Percentiles rank a stretch among this genome's conserved stretches.
These are phyloP conservation scores for Alternaria solani DNA, from an alignment of 2,329 filamentous ascomycete species.

Conservation along the genomic window DNA sequence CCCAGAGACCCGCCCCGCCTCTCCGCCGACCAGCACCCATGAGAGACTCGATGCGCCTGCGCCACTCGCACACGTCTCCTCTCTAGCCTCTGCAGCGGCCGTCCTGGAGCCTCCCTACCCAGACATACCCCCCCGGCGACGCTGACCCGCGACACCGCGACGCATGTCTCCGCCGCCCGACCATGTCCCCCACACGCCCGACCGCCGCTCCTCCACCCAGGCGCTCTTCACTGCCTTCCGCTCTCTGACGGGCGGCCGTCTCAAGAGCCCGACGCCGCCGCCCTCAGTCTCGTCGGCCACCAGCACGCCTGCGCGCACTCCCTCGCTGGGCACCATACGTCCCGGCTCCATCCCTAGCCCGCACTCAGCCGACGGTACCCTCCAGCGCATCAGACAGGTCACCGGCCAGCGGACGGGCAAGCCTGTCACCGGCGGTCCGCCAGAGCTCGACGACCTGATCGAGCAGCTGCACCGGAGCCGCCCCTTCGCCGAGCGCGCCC, in stretches of 20 bases:
- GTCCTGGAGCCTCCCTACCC: not conserved
- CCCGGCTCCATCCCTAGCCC: slow-evolving; percentile 34
- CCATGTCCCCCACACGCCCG: slow-evolving; percentile 49
- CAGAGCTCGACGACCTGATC: slow-evolving; percentile 45
- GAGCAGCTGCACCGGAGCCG: slow-evolving; percentile 39
- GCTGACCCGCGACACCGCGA: slow-evolving; percentile 15
- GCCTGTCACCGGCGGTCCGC: slow-evolving; percentile 47
- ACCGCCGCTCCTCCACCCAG: slow-evolving; percentile 50
- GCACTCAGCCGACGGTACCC: slow-evolving; percentile 36
- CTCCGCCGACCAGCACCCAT: slow-evolving; percentile 23
- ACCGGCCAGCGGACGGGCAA: slow-evolving; percentile 27
- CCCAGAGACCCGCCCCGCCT: slow-evolving; percentile 24
- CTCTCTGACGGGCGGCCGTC: slow-evolving; percentile 45
- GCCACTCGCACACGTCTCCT: slow-evolving; percentile 20
- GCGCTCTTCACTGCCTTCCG: slow-evolving; percentile 50
- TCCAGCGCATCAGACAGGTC: slow-evolving; percentile 37
- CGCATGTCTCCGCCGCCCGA: slow-evolving; percentile 51
- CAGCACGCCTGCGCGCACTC: slow-evolving; percentile 40
- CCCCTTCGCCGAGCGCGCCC: slow-evolving; percentile 40
- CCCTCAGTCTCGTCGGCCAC: slow-evolving; percentile 43
- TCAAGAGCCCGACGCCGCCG: slow-evolving; percentile 45
- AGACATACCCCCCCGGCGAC: not conserved
- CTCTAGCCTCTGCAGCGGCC: slow-evolving; percentile 9
- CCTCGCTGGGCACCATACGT: slow-evolving; percentile 36
- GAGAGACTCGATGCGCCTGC: slow-evolving; percentile 28